Evolutionary conservation across 2,329 filamentous ascomycete genomes (phyloP), one percentile per base, ranked within the genome.

Genomic region (Ascocoryne sarcoides): DNA sequence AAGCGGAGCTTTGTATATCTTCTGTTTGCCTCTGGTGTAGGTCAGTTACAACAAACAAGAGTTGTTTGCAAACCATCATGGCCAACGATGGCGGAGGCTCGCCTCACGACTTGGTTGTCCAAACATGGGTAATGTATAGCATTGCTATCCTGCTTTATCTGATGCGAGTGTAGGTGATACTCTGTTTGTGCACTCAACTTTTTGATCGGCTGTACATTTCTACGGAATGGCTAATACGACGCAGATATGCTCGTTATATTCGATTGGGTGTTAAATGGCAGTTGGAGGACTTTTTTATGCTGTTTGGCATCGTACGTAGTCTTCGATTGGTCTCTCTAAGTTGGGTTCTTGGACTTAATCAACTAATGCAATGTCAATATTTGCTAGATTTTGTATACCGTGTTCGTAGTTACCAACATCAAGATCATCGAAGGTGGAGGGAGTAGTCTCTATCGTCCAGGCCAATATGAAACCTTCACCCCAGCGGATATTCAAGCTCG

Each of bases 361-460:
- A 3, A 37, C 20, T 37, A 33, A 37, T 26, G 4, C 3, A 4
- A 23, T 9, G 18, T 33, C 9, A 20, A 10, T 21, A 4, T 14
- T 50, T n/a, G n/a, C 19, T 35, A 56, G 47, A 30, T 49, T 4
- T 59, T 57, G 37, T 67, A 67, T 43, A 66, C 64, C 0, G 52
- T 54, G 3, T 51, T 67, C n/a, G 55, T 64, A 2, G 56, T 64
- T n/a, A 61, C 57, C 38, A 43, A 65, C 35, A 67, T 66, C 40
- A 44, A 56, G 7, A 63, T 64, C 20, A 59, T 58, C 10, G 39
- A 48, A 10, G 63, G 64, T 16, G 64, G 63, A 23, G 64, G 62
- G 19, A 64, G 61, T 32, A 67, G 66, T 42, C 53, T 67, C 3
- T 63, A 56, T 39, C 59, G 52, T 5, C 60, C 61, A 8, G 64